Conservation (phyloP, 2,329 filamentous ascomycete species). For the Ascochyta clinopodiicola region DNA sequence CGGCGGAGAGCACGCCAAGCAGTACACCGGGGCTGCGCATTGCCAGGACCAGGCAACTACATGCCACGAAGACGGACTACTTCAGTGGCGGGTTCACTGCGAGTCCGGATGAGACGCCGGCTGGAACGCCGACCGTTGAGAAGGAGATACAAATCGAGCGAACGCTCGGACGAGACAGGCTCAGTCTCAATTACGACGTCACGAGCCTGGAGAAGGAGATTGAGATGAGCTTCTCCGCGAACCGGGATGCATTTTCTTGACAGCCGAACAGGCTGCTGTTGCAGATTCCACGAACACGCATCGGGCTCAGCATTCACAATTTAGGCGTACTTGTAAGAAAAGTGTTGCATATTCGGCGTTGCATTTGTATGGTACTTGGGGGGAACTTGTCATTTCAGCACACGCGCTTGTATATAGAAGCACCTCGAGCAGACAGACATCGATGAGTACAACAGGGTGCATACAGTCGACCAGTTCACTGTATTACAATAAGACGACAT, state of each 20-base stretch:
- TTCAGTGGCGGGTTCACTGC: background rate
- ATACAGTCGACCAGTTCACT: too few relatives aligned
- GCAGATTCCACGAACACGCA: too few relatives aligned
- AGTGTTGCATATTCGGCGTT: too few relatives aligned
- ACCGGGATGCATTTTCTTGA: constrained; percentile 6
- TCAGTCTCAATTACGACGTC: constrained; percentile 26
- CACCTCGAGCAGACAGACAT: too few relatives aligned
- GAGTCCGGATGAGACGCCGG: constrained; percentile 42
- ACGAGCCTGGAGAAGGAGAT: constrained; percentile 33
- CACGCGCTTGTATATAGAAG: too few relatives aligned
- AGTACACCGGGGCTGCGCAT: constrained; percentile 5
- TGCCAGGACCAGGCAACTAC: background rate
- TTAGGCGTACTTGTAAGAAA: too few relatives aligned
- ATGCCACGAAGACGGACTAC: constrained; percentile 6
- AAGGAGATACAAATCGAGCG: constrained; percentile 36
- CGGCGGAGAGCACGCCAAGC: constrained; percentile 9
- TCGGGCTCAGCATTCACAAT: too few relatives aligned
- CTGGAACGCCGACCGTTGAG: constrained; percentile 50
- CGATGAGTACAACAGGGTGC: too few relatives aligned
- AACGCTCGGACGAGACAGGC: constrained; percentile 26
- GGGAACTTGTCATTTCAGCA: too few relatives aligned
- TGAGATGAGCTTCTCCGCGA: constrained; percentile 31
- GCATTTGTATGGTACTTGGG: too few relatives aligned
- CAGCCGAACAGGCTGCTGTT: too few relatives aligned
- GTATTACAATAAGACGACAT: too few relatives aligned